A percentile compares a stretch with the other conserved stretches of the same genome.
Evolutionary conservation across 1,139 yeast species (phyloP).

Genomic region (Sugiyamaella xylanicola): DNA sequence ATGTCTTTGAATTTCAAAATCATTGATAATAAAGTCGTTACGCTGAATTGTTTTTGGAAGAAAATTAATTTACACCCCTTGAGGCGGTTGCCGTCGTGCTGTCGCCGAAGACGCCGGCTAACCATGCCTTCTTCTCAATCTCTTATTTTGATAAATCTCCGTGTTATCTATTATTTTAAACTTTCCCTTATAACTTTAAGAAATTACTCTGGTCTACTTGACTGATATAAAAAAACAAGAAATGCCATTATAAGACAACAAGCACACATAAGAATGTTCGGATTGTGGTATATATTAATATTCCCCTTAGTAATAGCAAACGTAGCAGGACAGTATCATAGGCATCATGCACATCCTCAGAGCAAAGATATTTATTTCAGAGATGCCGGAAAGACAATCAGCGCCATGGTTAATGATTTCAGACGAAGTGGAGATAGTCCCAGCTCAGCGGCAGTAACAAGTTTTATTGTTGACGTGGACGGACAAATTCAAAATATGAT

Average conservation of each 20-base stretch:
- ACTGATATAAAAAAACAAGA: no score
- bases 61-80: no score
- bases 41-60: no score
- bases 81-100: no score
- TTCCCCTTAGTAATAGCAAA: background rate
- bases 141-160: no score
- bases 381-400: slow-evolving; percentile 33
- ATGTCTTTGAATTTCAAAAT: no score
- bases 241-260: no score
- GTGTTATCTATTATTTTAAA: background rate
- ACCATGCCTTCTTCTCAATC: no score
- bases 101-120: no score
- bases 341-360: background rate
- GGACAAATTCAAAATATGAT: slow-evolving; percentile 41
- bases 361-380: slow-evolving; percentile 2
- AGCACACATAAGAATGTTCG: background rate
- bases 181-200: background rate
- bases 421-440: slow-evolving; percentile 33
- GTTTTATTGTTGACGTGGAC: slow-evolving; percentile 39
- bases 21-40: no score
- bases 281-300: background rate
- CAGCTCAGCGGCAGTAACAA: slow-evolving; percentile 33
- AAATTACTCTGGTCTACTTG: background rate
- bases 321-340: background rate
- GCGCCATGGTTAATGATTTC: slow-evolving; percentile 33